phyloP scores from a whole-genome alignment of 164 flowering plant genomes.

The Tetracentron sinense region DNA sequence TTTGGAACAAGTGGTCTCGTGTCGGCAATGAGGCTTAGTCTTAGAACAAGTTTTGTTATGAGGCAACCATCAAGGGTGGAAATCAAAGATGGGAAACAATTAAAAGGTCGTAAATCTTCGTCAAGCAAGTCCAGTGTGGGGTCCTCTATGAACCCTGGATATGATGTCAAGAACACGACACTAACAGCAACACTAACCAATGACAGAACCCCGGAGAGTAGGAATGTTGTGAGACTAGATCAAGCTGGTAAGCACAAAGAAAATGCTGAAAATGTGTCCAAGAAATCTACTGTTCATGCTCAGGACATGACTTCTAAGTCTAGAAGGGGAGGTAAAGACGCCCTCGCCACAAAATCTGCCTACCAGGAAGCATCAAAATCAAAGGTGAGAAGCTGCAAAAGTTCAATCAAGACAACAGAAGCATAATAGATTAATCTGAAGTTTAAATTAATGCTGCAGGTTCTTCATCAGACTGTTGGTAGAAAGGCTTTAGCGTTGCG shows the following conservation, averaged over 20 bases:
- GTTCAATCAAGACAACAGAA: neutral
- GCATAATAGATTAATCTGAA: neutral
- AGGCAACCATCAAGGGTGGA: conserved; percentile 55
- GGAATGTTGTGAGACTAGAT: conserved; percentile 19
- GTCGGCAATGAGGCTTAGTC: conserved; percentile 37
- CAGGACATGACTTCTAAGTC: conserved; percentile 12
- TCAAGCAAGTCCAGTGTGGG: conserved; percentile 58
- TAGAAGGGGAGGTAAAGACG: conserved; percentile 10
- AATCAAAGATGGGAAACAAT: conserved; percentile 24
- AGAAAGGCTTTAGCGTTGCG: conserved; percentile 23
- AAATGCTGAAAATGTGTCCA: conserved; percentile 17
- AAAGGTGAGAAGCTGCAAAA: conserved; percentile 35
- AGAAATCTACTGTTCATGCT: conserved; percentile 11
- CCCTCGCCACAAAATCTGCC: conserved; percentile 12
- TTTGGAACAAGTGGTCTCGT: conserved; percentile 34
- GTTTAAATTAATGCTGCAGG: conserved; percentile 22
- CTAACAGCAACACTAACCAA: conserved; percentile 6
- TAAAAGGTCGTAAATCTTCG: conserved; percentile 38
- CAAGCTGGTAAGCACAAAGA: conserved; percentile 17
- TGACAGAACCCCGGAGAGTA: conserved; percentile 29
- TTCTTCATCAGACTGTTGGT: conserved; percentile 11
- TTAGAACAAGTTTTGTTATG: conserved; percentile 47
- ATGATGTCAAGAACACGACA: conserved; percentile 13
- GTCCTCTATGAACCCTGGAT: conserved; percentile 34
- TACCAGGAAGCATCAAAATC: conserved; percentile 26